Percentiles rank a stretch among this genome's conserved stretches.
Evolutionary conservation across 2,329 filamentous ascomycete species (phyloP).

Genomic region (Hypoxylon sp.): DNA sequence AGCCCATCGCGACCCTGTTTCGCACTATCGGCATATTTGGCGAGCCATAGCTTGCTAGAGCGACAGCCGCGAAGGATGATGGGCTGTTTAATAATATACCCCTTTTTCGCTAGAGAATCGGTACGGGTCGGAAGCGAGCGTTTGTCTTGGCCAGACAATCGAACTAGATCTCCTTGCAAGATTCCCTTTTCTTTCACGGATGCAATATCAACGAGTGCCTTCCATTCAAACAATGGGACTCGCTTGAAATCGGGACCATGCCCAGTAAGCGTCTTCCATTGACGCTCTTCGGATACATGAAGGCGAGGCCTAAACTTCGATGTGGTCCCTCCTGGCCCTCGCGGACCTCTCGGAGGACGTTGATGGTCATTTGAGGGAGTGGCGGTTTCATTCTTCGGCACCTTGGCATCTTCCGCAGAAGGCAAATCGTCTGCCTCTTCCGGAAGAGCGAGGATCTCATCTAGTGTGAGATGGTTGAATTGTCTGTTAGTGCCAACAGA

Average conservation of each 20-base stretch:
- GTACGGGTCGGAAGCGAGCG: constrained; percentile 74
- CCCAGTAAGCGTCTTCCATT: constrained; percentile 73
- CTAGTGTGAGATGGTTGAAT: constrained; percentile 58
- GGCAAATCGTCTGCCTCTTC: constrained; percentile 50
- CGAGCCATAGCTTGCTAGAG: constrained; percentile 74
- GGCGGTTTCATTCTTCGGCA: constrained; percentile 13
- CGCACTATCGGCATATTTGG: constrained; percentile 64
- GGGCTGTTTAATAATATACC: constrained; percentile 73
- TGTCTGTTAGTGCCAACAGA: constrained; percentile 56
- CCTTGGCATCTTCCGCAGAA: constrained; percentile 12
- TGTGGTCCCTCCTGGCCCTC: constrained; percentile 6
- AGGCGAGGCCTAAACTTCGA: constrained; percentile 53
- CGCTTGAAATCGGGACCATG: constrained; percentile 72
- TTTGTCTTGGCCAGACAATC: constrained; percentile 73
- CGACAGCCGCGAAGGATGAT: constrained; percentile 71
- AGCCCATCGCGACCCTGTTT: constrained; percentile 56
- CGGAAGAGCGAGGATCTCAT: constrained; percentile 58
- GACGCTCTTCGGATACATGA: constrained; percentile 67
- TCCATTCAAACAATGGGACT: constrained; percentile 72
- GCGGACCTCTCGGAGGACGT: constrained; percentile 1
- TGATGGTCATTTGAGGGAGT: constrained; percentile 16
- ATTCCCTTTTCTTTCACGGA: constrained; percentile 69
- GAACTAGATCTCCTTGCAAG: constrained; percentile 71
- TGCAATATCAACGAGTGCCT: constrained; percentile 70
- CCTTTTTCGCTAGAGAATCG: constrained; percentile 70